Base-by-base conservation (phyloP, 306 rosid species). In the Vigna nakashimae region DNA sequence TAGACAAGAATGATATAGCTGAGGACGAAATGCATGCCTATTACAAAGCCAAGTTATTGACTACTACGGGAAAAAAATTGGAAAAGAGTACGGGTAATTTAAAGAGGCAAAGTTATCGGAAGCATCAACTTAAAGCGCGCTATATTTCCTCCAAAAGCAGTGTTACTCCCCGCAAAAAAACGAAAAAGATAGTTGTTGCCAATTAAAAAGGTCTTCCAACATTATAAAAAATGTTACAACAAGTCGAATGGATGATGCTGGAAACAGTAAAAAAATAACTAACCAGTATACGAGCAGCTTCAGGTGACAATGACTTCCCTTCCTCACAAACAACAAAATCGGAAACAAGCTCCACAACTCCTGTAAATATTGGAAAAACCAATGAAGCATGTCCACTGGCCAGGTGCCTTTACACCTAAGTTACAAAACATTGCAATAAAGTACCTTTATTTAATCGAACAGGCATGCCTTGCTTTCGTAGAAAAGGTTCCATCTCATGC, bases 401-500 rank as follows among this genome's bases (percentile, higher is more conserved):
- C 20, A 82, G 15, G 73, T 26, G 18, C 66, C 7, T 38, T 55
- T 42, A 36, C 59, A 55, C 24, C 55, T 4, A 30, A 58, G 42
- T 53, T 30, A 49, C 10, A 67, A 36, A 53, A 42, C 10, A 74
- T 52, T 51, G 51, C 69, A 65, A 71, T 12, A 65, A 51, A 15
- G 22, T 16, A 95, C 99, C 99, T 83, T 92, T 95, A 71, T 90
- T 95, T 82, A 95, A 87, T 71, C 99, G 96, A 63, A 95, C 97
- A 51, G 99, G 99, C 94, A 95, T 86, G 71, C 99, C 97, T 77
- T 91, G 97, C 87, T 95, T 95, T 42, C 99, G 88, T 20, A 95
- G 90, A 65, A 91, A 87, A 50, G 99, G 99, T 69, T 95, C 99
- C 99, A 95, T 95, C 87, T 95, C 99, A 81, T 95, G 99, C 7